Evolutionary conservation across 306 rosid species (phyloP).

Genomic region (Corylus avellana): DNA sequence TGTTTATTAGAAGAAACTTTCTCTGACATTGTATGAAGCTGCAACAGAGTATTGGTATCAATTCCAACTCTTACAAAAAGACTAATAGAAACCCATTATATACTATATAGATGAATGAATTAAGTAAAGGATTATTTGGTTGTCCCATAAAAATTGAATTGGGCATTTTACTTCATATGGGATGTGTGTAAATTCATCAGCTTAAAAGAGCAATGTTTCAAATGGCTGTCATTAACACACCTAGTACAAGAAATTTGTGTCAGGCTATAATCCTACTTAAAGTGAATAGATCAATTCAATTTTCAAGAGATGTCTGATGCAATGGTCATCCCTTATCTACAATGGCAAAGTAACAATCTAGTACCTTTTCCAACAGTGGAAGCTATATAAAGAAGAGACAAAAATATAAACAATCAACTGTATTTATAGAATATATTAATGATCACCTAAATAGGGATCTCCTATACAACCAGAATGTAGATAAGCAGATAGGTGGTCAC

Average conservation of each 20-base stretch:
- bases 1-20: conserved; percentile 42
- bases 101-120: background rate
- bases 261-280: background rate
- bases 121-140: background rate
- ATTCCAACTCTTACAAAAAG: conserved; percentile 1
- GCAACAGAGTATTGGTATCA: conserved; percentile 29
- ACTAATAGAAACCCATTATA: conserved; percentile 8
- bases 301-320: background rate
- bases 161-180: background rate
- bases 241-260: background rate
- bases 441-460: background rate
- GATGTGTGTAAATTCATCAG: background rate
- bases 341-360: background rate
- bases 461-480: background rate
- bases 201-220: background rate
- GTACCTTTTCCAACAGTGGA: background rate
- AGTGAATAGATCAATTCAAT: background rate
- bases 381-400: background rate
- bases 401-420: background rate
- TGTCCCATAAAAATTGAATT: background rate
- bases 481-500: background rate
- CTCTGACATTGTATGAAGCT: conserved; percentile 70
- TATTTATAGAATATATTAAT: background rate
- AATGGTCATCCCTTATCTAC: background rate
- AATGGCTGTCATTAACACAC: background rate